Evolutionary conservation across 2,329 filamentous ascomycete species (phyloP), one percentile per base, ranked within the genome.

Genomic region (Fusarium albosuccineum): DNA sequence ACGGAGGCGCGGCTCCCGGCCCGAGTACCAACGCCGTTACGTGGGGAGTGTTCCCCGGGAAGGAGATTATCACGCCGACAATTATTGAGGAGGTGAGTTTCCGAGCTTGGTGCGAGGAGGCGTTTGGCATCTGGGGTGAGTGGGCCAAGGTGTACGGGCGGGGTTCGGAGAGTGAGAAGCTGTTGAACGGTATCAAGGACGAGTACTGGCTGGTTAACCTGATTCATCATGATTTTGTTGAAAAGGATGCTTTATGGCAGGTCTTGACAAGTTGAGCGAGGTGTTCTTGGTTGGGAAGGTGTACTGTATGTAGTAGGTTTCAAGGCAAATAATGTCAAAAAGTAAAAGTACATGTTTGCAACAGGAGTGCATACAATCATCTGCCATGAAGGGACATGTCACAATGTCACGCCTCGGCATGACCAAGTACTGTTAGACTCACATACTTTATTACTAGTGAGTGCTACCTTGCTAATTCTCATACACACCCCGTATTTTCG

Each of bases 51-150:
- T 98, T 98, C 80, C 91, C 92, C 0, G 93, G 93, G 41, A 97
- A 97, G 81, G 95, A 98, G 79, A 98, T 98, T 75, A 88, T 97
- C 60, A 97, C 94, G 22, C 95, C 95, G 4, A 98, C 95, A 2
- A 98, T 98, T 75, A 97, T 98, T 73, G 95, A 98, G 77, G 92
- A 94, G 71, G 93, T 97, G 52, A 96, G 92, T 76, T 98, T 98
- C 85, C 86, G 89, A 65, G 93, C 94, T 8, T 99, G 96, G 96
- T 87, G 89, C 59, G 96, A 98, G 76, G 96, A 99, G 83, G 95
- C 96, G 1, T 99, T 96, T 81, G 91, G 91, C 33, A 97, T 98
- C 74, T 98, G 95, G 92, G 87, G 85, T 41, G 96, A 98, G 82
- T 99, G 96, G 96, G 90, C 92, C 63, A 86, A 92, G 70, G 91